These are phyloP conservation scores for Yarrowia keelungensis DNA, from an alignment of 805 yeast species.

Conservation along the genomic window DNA sequence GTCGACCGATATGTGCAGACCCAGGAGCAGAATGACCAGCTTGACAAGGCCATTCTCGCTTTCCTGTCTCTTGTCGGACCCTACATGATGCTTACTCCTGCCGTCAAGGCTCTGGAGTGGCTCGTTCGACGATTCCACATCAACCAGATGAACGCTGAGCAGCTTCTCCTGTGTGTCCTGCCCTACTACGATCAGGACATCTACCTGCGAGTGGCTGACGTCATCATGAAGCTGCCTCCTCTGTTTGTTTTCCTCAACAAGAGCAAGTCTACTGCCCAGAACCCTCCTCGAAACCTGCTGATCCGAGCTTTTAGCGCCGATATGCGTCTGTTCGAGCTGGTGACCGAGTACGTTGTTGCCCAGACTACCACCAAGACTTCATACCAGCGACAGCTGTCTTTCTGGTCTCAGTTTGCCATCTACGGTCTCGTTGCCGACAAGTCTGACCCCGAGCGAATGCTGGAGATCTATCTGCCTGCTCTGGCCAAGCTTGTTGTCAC, in stretches of 20 bases:
- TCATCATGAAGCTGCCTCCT: conserved; percentile 70
- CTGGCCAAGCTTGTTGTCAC: conserved; percentile 48
- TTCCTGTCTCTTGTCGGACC: conserved; percentile 79
- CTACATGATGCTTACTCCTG: conserved; percentile 73
- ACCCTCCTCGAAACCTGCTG: conserved; percentile 73
- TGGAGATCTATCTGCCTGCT: conserved; percentile 49
- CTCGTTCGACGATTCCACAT: conserved; percentile 86
- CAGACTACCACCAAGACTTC: conserved; percentile 62
- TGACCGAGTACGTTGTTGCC: conserved; percentile 61
- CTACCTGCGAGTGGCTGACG: conserved; percentile 75
- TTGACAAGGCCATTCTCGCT: conserved; percentile 75
- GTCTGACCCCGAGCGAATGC: conserved; percentile 48
- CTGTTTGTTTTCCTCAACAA: conserved; percentile 74
- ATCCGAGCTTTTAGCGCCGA: conserved; percentile 74
- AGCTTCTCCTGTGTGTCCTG: conserved; percentile 69
- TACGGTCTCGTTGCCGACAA: conserved; percentile 57
- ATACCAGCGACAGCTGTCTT: conserved; percentile 74
- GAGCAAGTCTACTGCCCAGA: conserved; percentile 66
- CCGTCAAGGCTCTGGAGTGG: conserved; percentile 92
- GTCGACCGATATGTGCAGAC: conserved; percentile 83
- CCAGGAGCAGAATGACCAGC: conserved; percentile 73
- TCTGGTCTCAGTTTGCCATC: conserved; percentile 75
- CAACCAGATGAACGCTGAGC: conserved; percentile 80
- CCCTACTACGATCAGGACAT: conserved; percentile 81
- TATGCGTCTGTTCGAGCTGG: conserved; percentile 67